A percentile compares a stretch with the other conserved stretches of the same genome.
Conservation (phyloP, 2,329 filamentous ascomycete genomes). For the Cordyceps cateniannulata region DNA sequence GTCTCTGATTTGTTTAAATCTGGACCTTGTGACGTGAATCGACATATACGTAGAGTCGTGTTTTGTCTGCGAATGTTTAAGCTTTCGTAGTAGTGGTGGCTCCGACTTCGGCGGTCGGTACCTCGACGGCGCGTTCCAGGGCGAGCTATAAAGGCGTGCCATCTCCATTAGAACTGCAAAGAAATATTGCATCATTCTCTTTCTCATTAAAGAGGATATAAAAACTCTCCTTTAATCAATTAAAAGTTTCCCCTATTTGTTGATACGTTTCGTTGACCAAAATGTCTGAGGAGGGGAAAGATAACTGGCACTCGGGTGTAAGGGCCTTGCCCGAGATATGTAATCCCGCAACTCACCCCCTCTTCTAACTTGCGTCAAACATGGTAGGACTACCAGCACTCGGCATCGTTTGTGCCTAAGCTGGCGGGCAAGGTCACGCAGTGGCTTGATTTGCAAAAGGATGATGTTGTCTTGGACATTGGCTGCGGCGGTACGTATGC, state of each 20-base stretch:
- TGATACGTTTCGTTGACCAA: background rate
- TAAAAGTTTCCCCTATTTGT: background rate
- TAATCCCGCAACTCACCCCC: conserved; percentile 1
- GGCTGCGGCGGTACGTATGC: conserved; percentile 51
- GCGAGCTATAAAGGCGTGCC: background rate
- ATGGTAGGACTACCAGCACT: conserved; percentile 49
- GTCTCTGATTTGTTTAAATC: background rate
- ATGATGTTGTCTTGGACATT: conserved; percentile 55
- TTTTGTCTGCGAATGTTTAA: background rate
- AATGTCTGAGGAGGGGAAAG: conserved; percentile 19
- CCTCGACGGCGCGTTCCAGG: background rate
- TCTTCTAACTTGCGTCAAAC: conserved; percentile 12
- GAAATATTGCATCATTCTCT: no score
- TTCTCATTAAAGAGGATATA: no score
- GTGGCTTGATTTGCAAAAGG: conserved; percentile 52
- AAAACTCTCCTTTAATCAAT: no score
- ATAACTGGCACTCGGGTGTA: conserved; percentile 24
- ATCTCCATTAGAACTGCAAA: background rate
- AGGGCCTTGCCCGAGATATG: conserved; percentile 11
- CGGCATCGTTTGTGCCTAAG: conserved; percentile 59
- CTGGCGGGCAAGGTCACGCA: conserved; percentile 50
- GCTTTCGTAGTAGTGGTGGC: background rate
- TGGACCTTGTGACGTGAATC: background rate
- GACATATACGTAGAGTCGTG: background rate
- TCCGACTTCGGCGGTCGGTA: conserved; percentile 6